Evolutionary conservation across 805 yeast genomes (phyloP), one percentile per base, ranked within the genome.

Genomic region (Candida nitratophila): DNA sequence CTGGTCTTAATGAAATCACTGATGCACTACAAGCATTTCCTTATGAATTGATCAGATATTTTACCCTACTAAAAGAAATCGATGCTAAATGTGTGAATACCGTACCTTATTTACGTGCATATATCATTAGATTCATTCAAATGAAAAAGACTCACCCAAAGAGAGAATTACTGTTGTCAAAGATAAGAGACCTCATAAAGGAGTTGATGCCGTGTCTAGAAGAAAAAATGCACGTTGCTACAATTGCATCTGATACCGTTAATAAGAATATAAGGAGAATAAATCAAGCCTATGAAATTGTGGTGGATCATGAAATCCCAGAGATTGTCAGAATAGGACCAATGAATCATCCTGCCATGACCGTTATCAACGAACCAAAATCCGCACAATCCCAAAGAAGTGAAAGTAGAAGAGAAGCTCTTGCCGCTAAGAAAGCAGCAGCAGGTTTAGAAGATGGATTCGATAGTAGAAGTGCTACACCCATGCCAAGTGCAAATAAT

Each of bases 161-260:
- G 48, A 56, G 72, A 45, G 61, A 64, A 43, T 46, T 58, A 19
- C 56, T 70, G 8, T 58, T 75, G 47, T 52, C 59, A 24, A 52
- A 60, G 22, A 73, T 77, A 46, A 63, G 73, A 44, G 69, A 70
- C 26, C 65, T 71, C 44, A 68, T 77, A 50, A 71, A 68, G 49
- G 96, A 86, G 46, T 71, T 91, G 44, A 79, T 91, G 69, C 97
- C 98, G 1, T 86, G 96, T 48, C 65, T 91, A 44, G 98, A 91
- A 60, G 97, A 93, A 61, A 93, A 93, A 64, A 88, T 93, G 95
- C 97, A 91, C 61, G 96, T 93, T 36, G 91, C 97, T 4, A 83
- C 91, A 1, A 82, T 87, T 34, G 96, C 97, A 20, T 75, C 86
- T 27, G 97, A 90, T 53, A 74, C 82, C 12, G 73, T 89, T 39